Conservation (phyloP, 1,284 basidiomycete genomes). For the Irpex lacteus region DNA sequence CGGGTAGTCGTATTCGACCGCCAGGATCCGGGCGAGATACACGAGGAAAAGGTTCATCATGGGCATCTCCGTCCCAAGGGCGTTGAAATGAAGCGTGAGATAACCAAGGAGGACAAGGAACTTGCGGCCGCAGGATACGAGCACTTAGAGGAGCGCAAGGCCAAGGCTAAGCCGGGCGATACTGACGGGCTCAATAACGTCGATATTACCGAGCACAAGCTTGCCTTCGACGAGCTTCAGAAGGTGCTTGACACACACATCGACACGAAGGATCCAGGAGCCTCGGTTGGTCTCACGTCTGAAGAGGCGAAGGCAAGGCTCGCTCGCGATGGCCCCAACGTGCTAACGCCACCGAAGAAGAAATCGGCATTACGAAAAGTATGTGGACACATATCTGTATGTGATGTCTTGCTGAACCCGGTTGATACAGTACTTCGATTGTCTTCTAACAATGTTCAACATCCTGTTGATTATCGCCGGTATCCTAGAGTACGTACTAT, state of each 20-base stretch:
- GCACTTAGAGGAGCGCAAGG: conserved; percentile 47
- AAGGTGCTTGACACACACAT: conserved; percentile 46
- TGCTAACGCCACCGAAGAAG: conserved; percentile 67
- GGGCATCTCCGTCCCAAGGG: conserved; percentile 42
- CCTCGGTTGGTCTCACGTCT: conserved; percentile 48
- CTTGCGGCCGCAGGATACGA: conserved; percentile 68
- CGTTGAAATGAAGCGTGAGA: conserved; percentile 54
- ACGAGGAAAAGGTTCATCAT: conserved; percentile 40
- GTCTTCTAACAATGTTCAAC: conserved; percentile 66
- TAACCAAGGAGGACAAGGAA: conserved; percentile 66
- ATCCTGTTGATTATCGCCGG: conserved; percentile 62
- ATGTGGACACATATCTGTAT: conserved; percentile 14
- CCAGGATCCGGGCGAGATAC: conserved; percentile 34
- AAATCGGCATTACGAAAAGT: conserved; percentile 66
- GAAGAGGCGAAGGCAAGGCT: conserved; percentile 56
- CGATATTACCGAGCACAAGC: conserved; percentile 55
- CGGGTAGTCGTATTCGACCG: conserved; percentile 41
- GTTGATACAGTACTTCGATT: conserved; percentile 53
- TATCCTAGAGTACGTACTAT: conserved; percentile 60
- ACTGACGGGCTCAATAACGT: conserved; percentile 34
- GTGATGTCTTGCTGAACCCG: conserved; percentile 6
- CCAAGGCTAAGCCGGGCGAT: conserved; percentile 35
- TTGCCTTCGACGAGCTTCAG: conserved; percentile 41
- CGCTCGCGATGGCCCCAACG: conserved; percentile 52
- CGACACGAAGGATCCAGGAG: conserved; percentile 49